These are phyloP conservation scores for Salvia splendens DNA, from an alignment of 257 asterid species.

Conservation along the genomic window DNA sequence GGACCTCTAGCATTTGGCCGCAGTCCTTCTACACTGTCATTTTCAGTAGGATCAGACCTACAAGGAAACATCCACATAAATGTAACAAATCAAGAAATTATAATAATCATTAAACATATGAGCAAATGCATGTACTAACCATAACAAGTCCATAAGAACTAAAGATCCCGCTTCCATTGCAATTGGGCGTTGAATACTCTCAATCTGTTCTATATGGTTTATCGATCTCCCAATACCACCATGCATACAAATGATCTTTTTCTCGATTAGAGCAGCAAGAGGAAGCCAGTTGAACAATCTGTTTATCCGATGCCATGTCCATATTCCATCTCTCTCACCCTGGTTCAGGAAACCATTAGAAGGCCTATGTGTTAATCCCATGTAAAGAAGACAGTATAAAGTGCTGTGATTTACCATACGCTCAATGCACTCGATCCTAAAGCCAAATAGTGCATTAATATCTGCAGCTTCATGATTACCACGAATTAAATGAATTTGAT, in stretches of 20 bases:
- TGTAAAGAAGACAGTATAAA: conserved; percentile 4
- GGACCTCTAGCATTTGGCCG: conserved; percentile 99
- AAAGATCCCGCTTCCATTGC: conserved; percentile 99
- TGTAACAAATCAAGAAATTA: conserved; percentile 8
- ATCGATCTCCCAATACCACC: conserved; percentile 99
- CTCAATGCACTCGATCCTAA: conserved; percentile 97
- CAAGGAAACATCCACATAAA: conserved; percentile 35
- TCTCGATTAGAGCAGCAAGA: conserved; percentile 93
- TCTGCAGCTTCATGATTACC: conserved; percentile 99
- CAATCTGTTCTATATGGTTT: conserved; percentile 93
- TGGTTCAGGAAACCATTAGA: conserved; percentile 42
- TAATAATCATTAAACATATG: conserved; percentile 14
- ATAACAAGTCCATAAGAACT: conserved; percentile 94
- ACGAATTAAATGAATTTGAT: conserved; percentile 89
- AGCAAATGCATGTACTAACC: conserved; percentile 54
- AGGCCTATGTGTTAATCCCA: conserved; percentile 19
- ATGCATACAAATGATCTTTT: conserved; percentile 96
- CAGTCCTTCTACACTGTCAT: conserved; percentile 98
- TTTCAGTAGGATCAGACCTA: conserved; percentile 99
- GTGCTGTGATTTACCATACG: conserved; percentile 67
- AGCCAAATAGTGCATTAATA: conserved; percentile 98
- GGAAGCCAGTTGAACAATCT: conserved; percentile 99
- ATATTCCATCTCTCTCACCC: conserved; percentile 99
- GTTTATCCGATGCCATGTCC: conserved; percentile 98
- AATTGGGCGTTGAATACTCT: conserved; percentile 94